Evolutionary conservation across 129 eudicot species (phyloP).

Genomic region (Helianthus tuberosus): DNA sequence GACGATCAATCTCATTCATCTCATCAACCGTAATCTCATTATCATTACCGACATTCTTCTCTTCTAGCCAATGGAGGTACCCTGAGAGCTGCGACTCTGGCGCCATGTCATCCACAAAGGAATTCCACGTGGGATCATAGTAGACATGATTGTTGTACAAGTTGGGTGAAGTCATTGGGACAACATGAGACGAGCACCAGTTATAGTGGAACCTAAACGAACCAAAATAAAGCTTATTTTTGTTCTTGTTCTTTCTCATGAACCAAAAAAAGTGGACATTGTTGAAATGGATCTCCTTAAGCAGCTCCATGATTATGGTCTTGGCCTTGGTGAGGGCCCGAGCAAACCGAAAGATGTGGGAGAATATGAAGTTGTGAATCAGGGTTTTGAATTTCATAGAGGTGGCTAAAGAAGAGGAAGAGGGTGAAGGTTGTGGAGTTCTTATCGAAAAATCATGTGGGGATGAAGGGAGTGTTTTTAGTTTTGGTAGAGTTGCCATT

Average conservation of each 20-base stretch:
- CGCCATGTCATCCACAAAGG: conserved; percentile 38
- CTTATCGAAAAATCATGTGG: conserved; percentile 54
- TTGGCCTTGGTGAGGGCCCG: conserved; percentile 78
- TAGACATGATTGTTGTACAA: conserved; percentile 42
- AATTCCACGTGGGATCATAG: conserved; percentile 79
- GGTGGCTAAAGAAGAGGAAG: conserved; percentile 51
- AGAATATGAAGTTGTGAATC: conserved; percentile 72
- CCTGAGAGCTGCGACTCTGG: conserved; percentile 67
- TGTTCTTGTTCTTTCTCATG: conserved; percentile 47
- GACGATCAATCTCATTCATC: conserved; percentile 81
- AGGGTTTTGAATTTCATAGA: conserved; percentile 82
- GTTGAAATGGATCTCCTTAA: conserved; percentile 56
- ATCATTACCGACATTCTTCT: conserved; percentile 39
- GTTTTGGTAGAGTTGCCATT: conserved; percentile 58
- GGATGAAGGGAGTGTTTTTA: conserved; percentile 47
- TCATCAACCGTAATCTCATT: conserved; percentile 28
- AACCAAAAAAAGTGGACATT: conserved; percentile 35
- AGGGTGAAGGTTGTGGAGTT: conserved; percentile 33
- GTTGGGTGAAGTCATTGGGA: conserved; percentile 63
- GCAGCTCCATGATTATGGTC: conserved; percentile 49
- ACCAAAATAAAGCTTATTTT: conserved; percentile 69
- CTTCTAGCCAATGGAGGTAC: conserved; percentile 95
- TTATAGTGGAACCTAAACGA: conserved; percentile 92
- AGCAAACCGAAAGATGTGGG: conserved; percentile 66
- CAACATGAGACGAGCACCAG: conserved; percentile 92